phyloP scores from a whole-genome alignment of 148 eudicot species.

The Euryodendron excelsum region DNA sequence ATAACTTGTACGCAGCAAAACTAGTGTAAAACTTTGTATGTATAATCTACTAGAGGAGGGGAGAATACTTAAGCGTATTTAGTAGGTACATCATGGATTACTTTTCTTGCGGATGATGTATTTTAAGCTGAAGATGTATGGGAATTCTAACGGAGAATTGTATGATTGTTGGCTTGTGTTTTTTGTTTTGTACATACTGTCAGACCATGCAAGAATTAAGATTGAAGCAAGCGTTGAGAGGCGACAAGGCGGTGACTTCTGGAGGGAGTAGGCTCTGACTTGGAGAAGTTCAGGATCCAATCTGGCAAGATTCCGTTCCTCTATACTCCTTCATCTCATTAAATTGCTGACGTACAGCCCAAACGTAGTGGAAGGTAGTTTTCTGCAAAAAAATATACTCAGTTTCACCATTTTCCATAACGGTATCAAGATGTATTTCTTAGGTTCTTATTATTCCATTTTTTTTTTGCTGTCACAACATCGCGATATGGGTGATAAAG shows the following conservation, averaged over 20 bases:
- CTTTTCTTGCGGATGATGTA: too few species aligned
- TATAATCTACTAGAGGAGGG: background rate
- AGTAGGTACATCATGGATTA: background rate
- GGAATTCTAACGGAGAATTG: background rate
- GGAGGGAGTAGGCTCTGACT: constrained; percentile 30
- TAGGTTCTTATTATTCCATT: background rate
- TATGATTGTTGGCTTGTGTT: background rate
- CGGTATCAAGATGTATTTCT: background rate
- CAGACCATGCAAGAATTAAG: constrained; percentile 40
- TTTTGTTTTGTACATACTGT: background rate
- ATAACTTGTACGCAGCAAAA: background rate
- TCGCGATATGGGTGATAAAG: background rate
- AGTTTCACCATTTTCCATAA: background rate
- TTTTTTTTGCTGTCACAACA: background rate
- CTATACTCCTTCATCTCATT: constrained; percentile 8
- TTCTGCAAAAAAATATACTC: background rate
- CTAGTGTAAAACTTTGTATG: background rate
- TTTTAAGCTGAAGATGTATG: background rate
- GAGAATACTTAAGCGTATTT: background rate
- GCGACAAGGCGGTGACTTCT: constrained; percentile 24
- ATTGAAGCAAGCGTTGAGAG: constrained; percentile 36
- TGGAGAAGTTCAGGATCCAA: constrained; percentile 10
- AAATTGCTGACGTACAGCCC: constrained; percentile 6
- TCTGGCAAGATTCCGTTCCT: constrained; percentile 2
- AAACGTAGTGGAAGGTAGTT: constrained; percentile 3